These are phyloP conservation scores for Tulasnella sp. DNA, from an alignment of 768 basidiomycete species.

Conservation along the genomic window DNA sequence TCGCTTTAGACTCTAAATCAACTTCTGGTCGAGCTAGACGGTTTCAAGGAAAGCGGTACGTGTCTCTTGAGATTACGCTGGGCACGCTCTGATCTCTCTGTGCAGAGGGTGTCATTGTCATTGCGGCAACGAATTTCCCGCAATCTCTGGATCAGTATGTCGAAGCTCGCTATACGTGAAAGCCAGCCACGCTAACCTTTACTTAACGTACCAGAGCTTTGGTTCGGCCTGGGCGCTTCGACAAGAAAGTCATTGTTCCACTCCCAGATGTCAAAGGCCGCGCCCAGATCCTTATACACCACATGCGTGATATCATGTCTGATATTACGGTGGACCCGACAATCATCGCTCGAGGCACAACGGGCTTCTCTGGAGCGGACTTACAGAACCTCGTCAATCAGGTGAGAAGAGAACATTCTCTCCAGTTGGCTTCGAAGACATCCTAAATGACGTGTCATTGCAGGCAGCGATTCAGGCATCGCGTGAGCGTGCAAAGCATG, in stretches of 20 bases:
- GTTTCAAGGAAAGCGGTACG: conserved; percentile 66
- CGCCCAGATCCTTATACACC: conserved; percentile 84
- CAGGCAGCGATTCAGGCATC: conserved; percentile 93
- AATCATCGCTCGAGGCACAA: conserved; percentile 83
- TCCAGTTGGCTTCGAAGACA: conserved; percentile 94
- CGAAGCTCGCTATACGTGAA: conserved; percentile 7
- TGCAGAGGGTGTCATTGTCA: conserved; percentile 85
- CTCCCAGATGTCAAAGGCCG: conserved; percentile 89
- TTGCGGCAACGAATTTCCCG: conserved; percentile 97
- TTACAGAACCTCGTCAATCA: conserved; percentile 93
- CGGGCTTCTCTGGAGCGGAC: conserved; percentile 96
- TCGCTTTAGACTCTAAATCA: conserved; percentile 66
- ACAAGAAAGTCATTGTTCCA: conserved; percentile 83
- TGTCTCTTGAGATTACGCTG: not conserved
- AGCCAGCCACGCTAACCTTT: conserved; percentile 1
- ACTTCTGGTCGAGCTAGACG: conserved; percentile 93
- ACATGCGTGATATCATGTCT: conserved; percentile 69
- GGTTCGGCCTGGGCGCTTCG: conserved; percentile 92
- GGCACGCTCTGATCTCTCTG: not conserved
- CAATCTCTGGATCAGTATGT: conserved; percentile 81
- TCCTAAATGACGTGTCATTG: conserved; percentile 66
- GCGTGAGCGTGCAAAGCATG: conserved; percentile 62
- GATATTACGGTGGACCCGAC: conserved; percentile 70
- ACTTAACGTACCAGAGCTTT: conserved; percentile 52
- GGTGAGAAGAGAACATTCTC: conserved; percentile 52